Percentiles rank a stretch among this genome's conserved stretches.
Conservation (phyloP, 306 rosid species). For the Carpinus viminea region DNA sequence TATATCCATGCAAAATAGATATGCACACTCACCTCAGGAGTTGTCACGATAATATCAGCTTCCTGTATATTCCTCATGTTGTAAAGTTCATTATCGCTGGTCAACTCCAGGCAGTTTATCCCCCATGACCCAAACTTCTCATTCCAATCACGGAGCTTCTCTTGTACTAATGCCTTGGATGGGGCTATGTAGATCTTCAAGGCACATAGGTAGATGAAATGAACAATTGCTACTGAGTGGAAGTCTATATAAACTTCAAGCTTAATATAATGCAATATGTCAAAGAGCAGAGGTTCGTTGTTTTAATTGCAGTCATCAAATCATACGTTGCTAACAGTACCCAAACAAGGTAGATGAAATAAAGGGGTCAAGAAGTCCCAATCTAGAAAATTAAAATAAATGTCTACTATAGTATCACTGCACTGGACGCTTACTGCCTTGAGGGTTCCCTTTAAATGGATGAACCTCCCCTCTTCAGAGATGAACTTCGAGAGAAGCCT, state of each 20-base stretch:
- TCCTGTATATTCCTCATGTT: conserved; percentile 68
- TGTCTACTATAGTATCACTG: not conserved
- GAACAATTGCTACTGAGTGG: conserved; percentile 22
- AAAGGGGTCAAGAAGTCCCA: not conserved
- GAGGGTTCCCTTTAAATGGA: conserved; percentile 75
- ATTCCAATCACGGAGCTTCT: conserved; percentile 92
- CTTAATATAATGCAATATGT: conserved; percentile 27
- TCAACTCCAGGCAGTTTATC: conserved; percentile 78
- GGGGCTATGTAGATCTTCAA: conserved; percentile 87
- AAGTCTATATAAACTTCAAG: conserved; percentile 27
- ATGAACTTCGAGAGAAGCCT: conserved; percentile 83
- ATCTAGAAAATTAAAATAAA: conserved; percentile 2
- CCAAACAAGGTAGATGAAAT: not conserved
- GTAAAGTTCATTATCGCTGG: conserved; percentile 89
- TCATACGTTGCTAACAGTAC: not conserved
- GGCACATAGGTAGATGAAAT: conserved; percentile 27
- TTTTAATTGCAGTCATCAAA: conserved; percentile 5
- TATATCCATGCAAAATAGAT: conserved; percentile 20
- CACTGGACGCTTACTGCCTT: conserved; percentile 68
- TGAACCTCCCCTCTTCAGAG: conserved; percentile 59
- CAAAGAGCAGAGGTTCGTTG: conserved; percentile 23
- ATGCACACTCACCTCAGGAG: conserved; percentile 79
- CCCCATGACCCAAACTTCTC: conserved; percentile 80
- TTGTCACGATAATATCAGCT: conserved; percentile 90
- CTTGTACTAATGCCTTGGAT: conserved; percentile 96